These are phyloP conservation scores for Colletotrichum eleusines DNA, from an alignment of 2,329 filamentous ascomycete species.

Conservation along the genomic window DNA sequence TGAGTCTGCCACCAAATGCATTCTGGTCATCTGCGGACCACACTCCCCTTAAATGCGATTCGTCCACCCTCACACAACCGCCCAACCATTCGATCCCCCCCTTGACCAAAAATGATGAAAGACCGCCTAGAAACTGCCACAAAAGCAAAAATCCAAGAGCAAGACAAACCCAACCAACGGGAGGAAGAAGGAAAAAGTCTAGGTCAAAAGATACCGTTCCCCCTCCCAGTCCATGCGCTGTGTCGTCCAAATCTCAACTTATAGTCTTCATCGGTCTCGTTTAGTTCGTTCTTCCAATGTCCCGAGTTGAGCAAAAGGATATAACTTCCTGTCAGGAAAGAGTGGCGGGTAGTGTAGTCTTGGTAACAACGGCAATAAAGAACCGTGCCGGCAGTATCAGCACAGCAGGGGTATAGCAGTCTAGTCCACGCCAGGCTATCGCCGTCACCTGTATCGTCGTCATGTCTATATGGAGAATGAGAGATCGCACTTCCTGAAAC, in stretches of 20 bases:
- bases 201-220: constrained; percentile 14
- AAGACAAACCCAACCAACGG: constrained; percentile 17
- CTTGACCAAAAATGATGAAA: constrained; percentile 10
- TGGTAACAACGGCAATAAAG: constrained; percentile 3
- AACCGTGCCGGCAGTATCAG: constrained; percentile 21
- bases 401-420: constrained; percentile 37
- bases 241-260: constrained; percentile 12
- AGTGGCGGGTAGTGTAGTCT: neutral
- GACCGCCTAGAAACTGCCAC: constrained; percentile 17
- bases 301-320: constrained; percentile 32
- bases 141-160: constrained; percentile 28
- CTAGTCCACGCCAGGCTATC: constrained; percentile 33
- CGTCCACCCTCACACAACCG: neutral
- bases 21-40: neutral
- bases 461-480: constrained; percentile 14
- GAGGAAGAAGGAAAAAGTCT: constrained; percentile 22
- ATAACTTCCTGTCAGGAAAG: constrained; percentile 8
- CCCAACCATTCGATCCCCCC: neutral
- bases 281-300: constrained; percentile 26
- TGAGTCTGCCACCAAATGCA: constrained; percentile 3
- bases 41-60: neutral
- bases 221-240: constrained; percentile 8
- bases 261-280: constrained; percentile 24
- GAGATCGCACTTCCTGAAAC: constrained; percentile 12
- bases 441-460: constrained; percentile 27